Evolutionary conservation across 805 yeast species (phyloP).

Genomic region (Zygosaccharomyces bailii): DNA sequence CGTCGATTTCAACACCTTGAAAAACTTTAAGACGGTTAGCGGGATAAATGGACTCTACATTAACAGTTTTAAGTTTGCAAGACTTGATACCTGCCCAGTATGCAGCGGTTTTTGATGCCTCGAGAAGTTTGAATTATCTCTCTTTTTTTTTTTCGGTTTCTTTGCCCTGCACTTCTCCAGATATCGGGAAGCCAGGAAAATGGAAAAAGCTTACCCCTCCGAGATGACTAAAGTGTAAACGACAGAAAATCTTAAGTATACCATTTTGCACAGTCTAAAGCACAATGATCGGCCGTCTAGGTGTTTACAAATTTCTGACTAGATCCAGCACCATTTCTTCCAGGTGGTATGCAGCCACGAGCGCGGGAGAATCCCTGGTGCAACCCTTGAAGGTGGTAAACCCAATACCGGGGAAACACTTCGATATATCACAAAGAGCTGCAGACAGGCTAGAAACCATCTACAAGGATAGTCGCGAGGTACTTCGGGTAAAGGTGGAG

Average conservation of each 20-base stretch:
- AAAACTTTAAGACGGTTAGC: conserved; percentile 81
- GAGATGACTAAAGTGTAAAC: neutral
- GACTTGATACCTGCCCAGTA: conserved; percentile 64
- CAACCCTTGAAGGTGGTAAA: conserved; percentile 27
- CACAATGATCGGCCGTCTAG: conserved; percentile 6
- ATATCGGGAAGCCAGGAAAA: neutral
- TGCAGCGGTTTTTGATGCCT: conserved; percentile 49
- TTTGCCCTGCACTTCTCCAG: neutral
- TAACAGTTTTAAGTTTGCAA: conserved; percentile 63
- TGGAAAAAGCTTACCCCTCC: neutral
- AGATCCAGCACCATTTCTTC: neutral
- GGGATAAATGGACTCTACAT: conserved; percentile 79
- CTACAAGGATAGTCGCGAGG: conserved; percentile 34
- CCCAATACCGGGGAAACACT: conserved; percentile 18
- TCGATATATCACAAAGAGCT: conserved; percentile 31
- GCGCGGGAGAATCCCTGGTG: conserved; percentile 14
- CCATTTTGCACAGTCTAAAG: neutral
- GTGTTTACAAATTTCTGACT: neutral
- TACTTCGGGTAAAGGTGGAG: conserved; percentile 73
- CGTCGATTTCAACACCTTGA: conserved; percentile 51
- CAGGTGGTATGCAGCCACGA: conserved; percentile 5
- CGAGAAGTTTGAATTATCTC: neutral
- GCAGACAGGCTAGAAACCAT: conserved; percentile 28
- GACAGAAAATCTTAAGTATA: neutral
- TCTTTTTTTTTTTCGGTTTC: neutral